These are phyloP conservation scores for Orobanche coerulescens DNA, from an alignment of 257 asterid genomes.

Conservation along the genomic window DNA sequence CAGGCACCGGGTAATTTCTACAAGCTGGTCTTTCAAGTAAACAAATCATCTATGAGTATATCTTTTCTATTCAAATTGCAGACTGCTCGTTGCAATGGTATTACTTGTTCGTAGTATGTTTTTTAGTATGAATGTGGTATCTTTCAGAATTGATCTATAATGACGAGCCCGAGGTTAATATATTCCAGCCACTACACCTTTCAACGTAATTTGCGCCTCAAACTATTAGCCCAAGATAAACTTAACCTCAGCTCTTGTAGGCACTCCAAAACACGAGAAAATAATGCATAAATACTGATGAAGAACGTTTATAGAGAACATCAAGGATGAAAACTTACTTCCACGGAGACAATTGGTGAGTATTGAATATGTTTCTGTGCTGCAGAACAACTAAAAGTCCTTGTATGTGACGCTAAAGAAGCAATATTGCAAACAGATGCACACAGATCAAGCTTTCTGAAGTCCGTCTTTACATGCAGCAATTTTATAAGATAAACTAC, in stretches of 20 bases:
- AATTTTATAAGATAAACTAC: slow-evolving; percentile 34
- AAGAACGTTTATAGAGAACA: slow-evolving; percentile 11
- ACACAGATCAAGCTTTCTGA: slow-evolving; percentile 32
- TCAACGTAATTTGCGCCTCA: slow-evolving; percentile 12
- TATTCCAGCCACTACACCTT: neutral
- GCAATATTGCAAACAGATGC: slow-evolving; percentile 35
- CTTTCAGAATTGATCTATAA: neutral
- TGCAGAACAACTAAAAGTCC: slow-evolving; percentile 69
- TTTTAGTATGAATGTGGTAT: slow-evolving; percentile 4
- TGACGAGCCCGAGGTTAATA: slow-evolving; percentile 6
- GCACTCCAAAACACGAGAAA: slow-evolving; percentile 9
- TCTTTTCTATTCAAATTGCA: neutral
- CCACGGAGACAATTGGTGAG: slow-evolving; percentile 60
- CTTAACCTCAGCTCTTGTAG: slow-evolving; percentile 4
- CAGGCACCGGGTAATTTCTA: neutral
- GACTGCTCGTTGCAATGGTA: neutral
- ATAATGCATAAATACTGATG: neutral
- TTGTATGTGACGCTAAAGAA: slow-evolving; percentile 48
- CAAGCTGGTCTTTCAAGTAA: neutral
- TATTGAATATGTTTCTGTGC: slow-evolving; percentile 64
- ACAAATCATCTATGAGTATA: slow-evolving; percentile 9
- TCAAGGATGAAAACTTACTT: slow-evolving; percentile 37
- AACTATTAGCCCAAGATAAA: slow-evolving; percentile 9
- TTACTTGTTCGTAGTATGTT: neutral
- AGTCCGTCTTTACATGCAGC: slow-evolving; percentile 34